Evolutionary conservation across 169 alveolate species (phyloP).

Genomic region (Eimeria necatrix): DNA sequence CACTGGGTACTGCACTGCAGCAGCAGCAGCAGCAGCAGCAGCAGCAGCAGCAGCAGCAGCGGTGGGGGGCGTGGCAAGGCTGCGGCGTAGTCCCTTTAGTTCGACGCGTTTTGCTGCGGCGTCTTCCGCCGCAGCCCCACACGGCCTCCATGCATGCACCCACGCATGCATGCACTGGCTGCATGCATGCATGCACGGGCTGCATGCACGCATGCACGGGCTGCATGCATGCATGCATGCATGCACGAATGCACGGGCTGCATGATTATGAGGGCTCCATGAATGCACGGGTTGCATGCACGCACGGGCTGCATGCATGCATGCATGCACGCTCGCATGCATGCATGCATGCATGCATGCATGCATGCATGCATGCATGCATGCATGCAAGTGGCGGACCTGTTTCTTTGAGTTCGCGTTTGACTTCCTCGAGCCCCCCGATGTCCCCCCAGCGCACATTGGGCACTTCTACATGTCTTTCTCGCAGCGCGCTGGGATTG

Average conservation of each 20-base stretch:
- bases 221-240: not conserved
- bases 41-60: constrained; percentile 89
- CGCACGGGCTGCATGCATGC: not conserved
- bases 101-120: not conserved
- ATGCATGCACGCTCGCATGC: not conserved
- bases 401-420: constrained; percentile 83
- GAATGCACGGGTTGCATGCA: no score
- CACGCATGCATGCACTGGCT: no score
- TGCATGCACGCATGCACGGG: no score
- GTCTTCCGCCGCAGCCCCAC: not conserved
- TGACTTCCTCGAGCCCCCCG: constrained; percentile 99
- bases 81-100: not conserved
- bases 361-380: not conserved
- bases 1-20: constrained; percentile 94
- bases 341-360: not conserved
- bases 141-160: not conserved
- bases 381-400: not conserved
- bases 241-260: not conserved
- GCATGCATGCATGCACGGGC: no score
- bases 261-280: no score
- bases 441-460: constrained; percentile 98
- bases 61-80: constrained; percentile 78
- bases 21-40: constrained; percentile 32
- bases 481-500: constrained; percentile 98
- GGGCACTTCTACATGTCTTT: constrained; percentile 98